Conservation (phyloP, 164 flowering plant species). For the Brasenia schreberi region DNA sequence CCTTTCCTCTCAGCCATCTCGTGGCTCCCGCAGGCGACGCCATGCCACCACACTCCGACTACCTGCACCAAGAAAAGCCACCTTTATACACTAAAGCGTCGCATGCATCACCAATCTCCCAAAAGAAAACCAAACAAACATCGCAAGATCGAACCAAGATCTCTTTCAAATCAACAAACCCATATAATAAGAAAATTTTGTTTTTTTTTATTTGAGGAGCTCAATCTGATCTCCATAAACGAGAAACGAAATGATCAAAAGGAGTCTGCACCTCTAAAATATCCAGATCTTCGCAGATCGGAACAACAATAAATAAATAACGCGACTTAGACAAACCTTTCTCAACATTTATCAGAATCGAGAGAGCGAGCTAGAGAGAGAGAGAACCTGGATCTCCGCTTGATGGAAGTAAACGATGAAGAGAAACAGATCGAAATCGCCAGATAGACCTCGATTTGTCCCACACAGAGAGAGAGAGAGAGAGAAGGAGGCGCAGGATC, state of each 20-base stretch:
- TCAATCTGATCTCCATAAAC: background rate
- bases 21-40: constrained; percentile 44
- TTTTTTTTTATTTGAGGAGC: background rate
- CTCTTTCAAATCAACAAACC: no score
- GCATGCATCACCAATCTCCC: background rate
- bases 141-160: no score
- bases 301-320: background rate
- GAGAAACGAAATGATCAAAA: background rate
- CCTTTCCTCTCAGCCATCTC: constrained; percentile 75
- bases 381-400: background rate
- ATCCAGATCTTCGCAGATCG: background rate
- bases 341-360: no score
- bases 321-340: no score
- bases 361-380: background rate
- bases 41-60: constrained; percentile 28
- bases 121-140: no score
- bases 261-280: background rate
- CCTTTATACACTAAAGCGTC: background rate
- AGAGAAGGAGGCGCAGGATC: background rate
- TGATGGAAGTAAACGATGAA: background rate
- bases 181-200: no score
- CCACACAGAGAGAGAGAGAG: background rate
- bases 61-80: constrained; percentile 7
- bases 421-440: background rate
- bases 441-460: background rate